Evolutionary conservation across 2,329 filamentous ascomycete genomes (phyloP), one percentile per base, ranked within the genome.

Genomic region (Parasarocladium wereldwijsianum): DNA sequence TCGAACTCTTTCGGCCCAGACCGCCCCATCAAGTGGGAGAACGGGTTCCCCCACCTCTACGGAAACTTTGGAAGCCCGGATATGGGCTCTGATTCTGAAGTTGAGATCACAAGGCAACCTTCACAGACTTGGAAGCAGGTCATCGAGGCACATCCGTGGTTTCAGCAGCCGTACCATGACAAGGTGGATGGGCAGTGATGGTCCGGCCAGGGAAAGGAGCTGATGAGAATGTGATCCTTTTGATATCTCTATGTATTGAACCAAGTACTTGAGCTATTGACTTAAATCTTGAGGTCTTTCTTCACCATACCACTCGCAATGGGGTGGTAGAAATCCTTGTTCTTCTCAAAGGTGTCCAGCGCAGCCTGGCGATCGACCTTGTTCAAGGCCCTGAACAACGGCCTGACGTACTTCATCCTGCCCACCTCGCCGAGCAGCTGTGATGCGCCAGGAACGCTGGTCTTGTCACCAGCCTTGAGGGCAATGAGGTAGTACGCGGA

Each of bases 381-480:
- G 45, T 78, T 76, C 40, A 98, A 58, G 29, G 71, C 67, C 36
- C 78, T 68, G 58, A 78, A 94, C 46, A 96, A 56, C 14, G 87
- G 84, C 27, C 87, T 66, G 35, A 96, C 87, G 53, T 87, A 96
- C 67, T 96, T 96, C 90, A 98, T 96, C 34, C 90, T 65, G 9
- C 90, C 90, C 15, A 94, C 85, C 31, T 66, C 65, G 18, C 82
- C 81, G 22, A 96, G 61, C 32, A 94, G 60, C 34, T 81, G 70
- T 2, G 78, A 74, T 0, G 83, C 72, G 2, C 76, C 76, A 35
- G 70, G 49, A 44, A 87, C 83, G 21, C 79, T 70, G 34, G 63
- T 68, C 30, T 65, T 53, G 43, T 85, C 81, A 34, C 74, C 70
- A 9, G 82, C 79, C 43, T 70, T 70, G 45, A 98, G 66, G 2